Conservation (phyloP, 1,284 basidiomycete species). For the Malassezia caprae region DNA sequence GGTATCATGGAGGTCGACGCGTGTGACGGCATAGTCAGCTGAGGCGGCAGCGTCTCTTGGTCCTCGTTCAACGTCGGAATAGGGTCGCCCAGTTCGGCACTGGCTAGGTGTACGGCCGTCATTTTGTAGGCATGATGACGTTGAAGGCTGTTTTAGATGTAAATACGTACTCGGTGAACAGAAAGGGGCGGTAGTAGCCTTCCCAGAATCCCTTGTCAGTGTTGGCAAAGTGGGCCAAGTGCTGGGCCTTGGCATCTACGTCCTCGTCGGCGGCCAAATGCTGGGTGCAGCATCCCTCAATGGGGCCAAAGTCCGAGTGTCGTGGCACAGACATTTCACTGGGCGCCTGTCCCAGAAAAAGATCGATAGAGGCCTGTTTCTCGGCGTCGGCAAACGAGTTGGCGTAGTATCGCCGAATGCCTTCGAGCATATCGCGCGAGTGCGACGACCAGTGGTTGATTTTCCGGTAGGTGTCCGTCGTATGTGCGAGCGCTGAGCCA, state of each 20-base stretch:
- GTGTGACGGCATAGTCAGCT: neutral
- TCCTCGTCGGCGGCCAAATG: constrained; percentile 5
- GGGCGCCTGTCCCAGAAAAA: constrained; percentile 58
- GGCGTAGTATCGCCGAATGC: constrained; percentile 86
- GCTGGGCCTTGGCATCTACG: constrained; percentile 20
- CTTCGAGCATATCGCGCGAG: constrained; percentile 92
- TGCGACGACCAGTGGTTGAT: constrained; percentile 94
- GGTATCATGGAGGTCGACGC: neutral
- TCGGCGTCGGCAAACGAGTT: constrained; percentile 82
- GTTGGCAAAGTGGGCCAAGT: constrained; percentile 32
- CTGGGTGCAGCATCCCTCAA: neutral
- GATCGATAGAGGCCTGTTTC: constrained; percentile 93
- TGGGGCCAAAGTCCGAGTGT: neutral
- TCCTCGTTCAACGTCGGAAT: constrained; percentile 8
- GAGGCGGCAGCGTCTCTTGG: neutral
- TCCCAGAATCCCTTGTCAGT: constrained; percentile 41
- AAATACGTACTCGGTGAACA: constrained; percentile 37
- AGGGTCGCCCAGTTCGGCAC: neutral
- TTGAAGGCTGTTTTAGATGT: constrained; percentile 18
- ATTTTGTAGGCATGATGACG: constrained; percentile 48
- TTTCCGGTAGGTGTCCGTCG: constrained; percentile 89
- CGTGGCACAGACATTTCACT: neutral
- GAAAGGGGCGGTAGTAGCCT: constrained; percentile 43
- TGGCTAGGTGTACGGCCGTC: constrained; percentile 41
- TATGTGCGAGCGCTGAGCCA: constrained; percentile 78